Evolutionary conservation across 305 asterid species (phyloP).

Genomic region (Fraxinus baroniana): DNA sequence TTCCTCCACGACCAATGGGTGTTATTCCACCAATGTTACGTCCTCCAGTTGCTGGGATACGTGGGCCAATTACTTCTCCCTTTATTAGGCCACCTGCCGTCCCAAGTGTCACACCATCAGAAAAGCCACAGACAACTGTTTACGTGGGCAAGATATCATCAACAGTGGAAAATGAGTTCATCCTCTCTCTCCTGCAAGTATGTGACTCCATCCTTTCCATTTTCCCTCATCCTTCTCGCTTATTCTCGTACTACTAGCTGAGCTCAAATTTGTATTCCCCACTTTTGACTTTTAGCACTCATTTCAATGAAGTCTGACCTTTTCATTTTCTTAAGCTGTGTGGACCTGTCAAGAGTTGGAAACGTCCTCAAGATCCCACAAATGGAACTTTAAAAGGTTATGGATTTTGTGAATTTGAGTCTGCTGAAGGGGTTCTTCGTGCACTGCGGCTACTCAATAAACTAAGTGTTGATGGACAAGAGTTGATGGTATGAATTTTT

Average conservation of each 20-base stretch:
- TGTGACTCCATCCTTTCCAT: constrained; percentile 21
- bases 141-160: constrained; percentile 92
- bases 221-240: constrained; percentile 5
- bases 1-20: constrained; percentile 67
- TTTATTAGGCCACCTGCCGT: constrained; percentile 54
- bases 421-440: constrained; percentile 97
- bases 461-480: constrained; percentile 89
- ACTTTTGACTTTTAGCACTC: constrained; percentile 12
- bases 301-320: constrained; percentile 30
- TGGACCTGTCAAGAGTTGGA: constrained; percentile 98
- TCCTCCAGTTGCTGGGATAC: constrained; percentile 68
- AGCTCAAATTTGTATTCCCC: constrained; percentile 12
- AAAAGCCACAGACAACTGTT: constrained; percentile 84
- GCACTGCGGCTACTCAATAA: constrained; percentile 83
- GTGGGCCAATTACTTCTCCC: constrained; percentile 66
- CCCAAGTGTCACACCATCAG: constrained; percentile 44
- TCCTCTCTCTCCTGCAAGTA: constrained; percentile 86
- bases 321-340: constrained; percentile 65
- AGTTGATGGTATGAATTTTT: constrained; percentile 64
- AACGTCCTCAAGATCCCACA: constrained; percentile 91
- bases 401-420: constrained; percentile 96
- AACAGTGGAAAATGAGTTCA: constrained; percentile 88
- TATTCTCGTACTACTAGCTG: constrained; percentile 7
- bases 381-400: constrained; percentile 79
- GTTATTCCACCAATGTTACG: constrained; percentile 70